phyloP scores from a whole-genome alignment of 257 asterid genomes.

The Solanum ahanhuiri region DNA sequence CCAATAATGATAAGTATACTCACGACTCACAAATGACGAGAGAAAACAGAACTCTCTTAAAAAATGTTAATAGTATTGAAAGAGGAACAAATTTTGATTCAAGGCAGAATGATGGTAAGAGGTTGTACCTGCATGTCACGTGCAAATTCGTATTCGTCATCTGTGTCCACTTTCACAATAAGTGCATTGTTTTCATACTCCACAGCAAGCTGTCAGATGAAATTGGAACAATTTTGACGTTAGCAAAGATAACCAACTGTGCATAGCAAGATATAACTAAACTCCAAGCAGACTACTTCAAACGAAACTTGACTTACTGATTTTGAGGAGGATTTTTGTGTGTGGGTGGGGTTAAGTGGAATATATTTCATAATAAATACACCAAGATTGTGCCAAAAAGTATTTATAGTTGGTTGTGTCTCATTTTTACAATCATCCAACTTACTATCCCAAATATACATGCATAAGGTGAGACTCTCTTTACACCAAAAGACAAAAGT shows the following conservation, averaged over 20 bases:
- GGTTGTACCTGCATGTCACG: conserved; percentile 78
- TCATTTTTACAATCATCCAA: neutral
- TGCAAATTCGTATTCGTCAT: conserved; percentile 85
- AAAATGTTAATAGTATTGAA: neutral
- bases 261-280: neutral
- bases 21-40: neutral
- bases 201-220: conserved; percentile 78
- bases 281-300: neutral
- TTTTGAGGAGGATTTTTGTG: neutral
- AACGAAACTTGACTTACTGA: neutral
- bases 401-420: neutral
- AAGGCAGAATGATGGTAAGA: neutral
- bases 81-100: neutral
- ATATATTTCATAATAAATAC: neutral
- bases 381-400: neutral
- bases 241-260: neutral
- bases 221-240: neutral
- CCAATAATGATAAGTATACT: neutral
- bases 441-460: neutral
- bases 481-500: neutral
- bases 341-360: neutral
- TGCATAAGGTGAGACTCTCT: neutral
- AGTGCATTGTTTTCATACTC: conserved; percentile 75
- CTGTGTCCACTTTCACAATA: conserved; percentile 92
- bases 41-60: neutral